Evolutionary conservation across 441 rosid genomes (phyloP).

Genomic region (Raphanus hybrid): DNA sequence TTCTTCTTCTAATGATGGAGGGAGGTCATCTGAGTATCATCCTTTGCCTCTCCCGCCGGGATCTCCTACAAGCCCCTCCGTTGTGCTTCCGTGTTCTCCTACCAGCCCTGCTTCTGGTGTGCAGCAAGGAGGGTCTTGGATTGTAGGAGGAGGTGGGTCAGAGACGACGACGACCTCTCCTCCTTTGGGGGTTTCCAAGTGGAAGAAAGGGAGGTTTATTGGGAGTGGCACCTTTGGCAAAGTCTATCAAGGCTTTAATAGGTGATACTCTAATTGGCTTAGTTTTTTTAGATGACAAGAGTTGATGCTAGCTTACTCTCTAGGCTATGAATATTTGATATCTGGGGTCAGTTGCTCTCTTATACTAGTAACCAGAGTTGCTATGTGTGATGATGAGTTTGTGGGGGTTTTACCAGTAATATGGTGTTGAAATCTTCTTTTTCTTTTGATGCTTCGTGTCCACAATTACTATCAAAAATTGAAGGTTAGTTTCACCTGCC

Average conservation of each 20-base stretch:
- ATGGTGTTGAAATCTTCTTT: neutral
- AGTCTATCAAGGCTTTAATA: constrained; percentile 90
- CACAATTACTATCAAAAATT: neutral
- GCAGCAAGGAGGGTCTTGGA: constrained; percentile 51
- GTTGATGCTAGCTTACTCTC: constrained; percentile 22
- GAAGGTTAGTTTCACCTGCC: neutral
- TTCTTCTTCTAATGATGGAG: constrained; percentile 68
- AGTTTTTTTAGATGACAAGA: constrained; percentile 6
- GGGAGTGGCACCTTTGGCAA: constrained; percentile 98
- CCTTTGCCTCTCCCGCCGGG: constrained; percentile 92
- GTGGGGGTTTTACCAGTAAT: neutral
- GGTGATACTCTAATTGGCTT: constrained; percentile 45
- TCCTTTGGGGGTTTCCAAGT: constrained; percentile 54
- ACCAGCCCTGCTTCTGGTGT: constrained; percentile 71
- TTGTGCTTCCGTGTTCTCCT: constrained; percentile 87
- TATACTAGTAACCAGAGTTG: constrained; percentile 11
- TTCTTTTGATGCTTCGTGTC: constrained; percentile 22
- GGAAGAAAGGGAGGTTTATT: constrained; percentile 90
- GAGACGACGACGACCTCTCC: constrained; percentile 42
- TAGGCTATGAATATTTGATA: neutral
- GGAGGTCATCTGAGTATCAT: constrained; percentile 64
- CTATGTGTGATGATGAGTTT: neutral
- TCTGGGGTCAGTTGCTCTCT: constrained; percentile 8
- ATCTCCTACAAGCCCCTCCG: constrained; percentile 84
- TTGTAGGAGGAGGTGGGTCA: constrained; percentile 35